These are phyloP conservation scores for Ogataea neopini DNA, from an alignment of 805 yeast genomes.

Conservation along the genomic window DNA sequence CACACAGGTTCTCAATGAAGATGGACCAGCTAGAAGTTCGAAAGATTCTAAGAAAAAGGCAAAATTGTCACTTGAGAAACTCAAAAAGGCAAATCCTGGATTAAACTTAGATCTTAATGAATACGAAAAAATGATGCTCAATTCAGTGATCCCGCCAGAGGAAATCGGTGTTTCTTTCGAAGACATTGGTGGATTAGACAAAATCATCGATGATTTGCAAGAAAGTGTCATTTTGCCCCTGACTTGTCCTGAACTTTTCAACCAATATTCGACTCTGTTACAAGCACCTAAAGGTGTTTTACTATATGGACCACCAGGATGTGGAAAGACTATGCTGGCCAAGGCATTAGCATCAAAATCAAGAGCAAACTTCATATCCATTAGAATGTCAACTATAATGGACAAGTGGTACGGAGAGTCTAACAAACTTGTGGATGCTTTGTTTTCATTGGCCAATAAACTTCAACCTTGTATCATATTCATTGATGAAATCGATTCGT, in stretches of 20 bases:
- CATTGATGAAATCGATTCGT: constrained; percentile 95
- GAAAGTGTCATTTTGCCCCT: constrained; percentile 90
- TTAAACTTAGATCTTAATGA: constrained; percentile 55
- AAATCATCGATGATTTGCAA: constrained; percentile 77
- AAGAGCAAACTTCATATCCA: constrained; percentile 86
- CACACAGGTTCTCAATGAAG: constrained; percentile 30
- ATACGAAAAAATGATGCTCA: constrained; percentile 77
- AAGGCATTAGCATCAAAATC: constrained; percentile 92
- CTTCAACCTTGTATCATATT: constrained; percentile 93
- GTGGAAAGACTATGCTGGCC: constrained; percentile 97
- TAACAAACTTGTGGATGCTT: constrained; percentile 90
- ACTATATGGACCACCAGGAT: constrained; percentile 94
- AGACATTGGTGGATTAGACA: constrained; percentile 89
- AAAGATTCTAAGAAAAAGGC: constrained; percentile 65
- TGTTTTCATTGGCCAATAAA: constrained; percentile 85
- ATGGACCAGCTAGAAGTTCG: constrained; percentile 43
- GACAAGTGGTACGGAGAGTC: constrained; percentile 98
- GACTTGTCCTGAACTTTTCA: constrained; percentile 73
- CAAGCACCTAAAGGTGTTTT: constrained; percentile 95
- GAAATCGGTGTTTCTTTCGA: constrained; percentile 75
- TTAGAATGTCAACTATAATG: constrained; percentile 91
- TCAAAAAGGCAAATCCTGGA: constrained; percentile 61
- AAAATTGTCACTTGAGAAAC: constrained; percentile 53
- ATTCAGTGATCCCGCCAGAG: constrained; percentile 78
- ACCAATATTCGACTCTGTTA: constrained; percentile 63